Evolutionary conservation across 2,329 filamentous ascomycete genomes (phyloP), one percentile per base, ranked within the genome.

Genomic region (Colletotrichum spaethianum): DNA sequence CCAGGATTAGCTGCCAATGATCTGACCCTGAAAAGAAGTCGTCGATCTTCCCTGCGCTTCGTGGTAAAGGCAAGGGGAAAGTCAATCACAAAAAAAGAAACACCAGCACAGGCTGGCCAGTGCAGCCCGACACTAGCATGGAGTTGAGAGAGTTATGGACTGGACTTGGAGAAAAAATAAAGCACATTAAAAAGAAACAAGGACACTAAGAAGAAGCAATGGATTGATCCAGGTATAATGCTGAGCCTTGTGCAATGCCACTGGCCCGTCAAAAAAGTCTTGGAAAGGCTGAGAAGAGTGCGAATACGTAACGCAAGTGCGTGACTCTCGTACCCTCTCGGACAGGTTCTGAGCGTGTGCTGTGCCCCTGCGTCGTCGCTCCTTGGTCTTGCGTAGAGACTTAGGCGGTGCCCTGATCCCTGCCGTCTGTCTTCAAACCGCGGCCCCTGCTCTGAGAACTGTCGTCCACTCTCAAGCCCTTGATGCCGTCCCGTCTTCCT

Each of bases 181-280:
- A n/a, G n/a, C n/a, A n/a, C n/a, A n/a, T n/a, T n/a, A n/a, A 60
- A 26, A 60, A 42, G 23, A 1, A 44, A 44, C 4, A 20, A 44
- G 36, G n/a, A 28, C 23, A 28, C 16, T 26, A 31, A n/a, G 18
- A 42, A 44, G 18, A 60, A 60, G 56, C 18, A 60, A 63, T 12
- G 7, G 12, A 40, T 18, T 63, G 66, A 68, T 64, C 50, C 40
- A 56, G n/a, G 26, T 63, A 64, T 48, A 57, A 52, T 69, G 59
- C 20, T 57, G 31, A n/a, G 50, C 46, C 33, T 48, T 53, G 36
- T n/a, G n/a, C 28, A 18, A 52, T 11, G 18, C 18, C 26, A 20
- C 28, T 20, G 28, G 23, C 4, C 48, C 6, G 14, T 28, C 26
- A n/a, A 12, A n/a, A 33, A 12, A 20, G 14, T 26, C 11, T 38